Conservation (phyloP, 768 basidiomycete genomes). For the Wakefieldia striispora region DNA sequence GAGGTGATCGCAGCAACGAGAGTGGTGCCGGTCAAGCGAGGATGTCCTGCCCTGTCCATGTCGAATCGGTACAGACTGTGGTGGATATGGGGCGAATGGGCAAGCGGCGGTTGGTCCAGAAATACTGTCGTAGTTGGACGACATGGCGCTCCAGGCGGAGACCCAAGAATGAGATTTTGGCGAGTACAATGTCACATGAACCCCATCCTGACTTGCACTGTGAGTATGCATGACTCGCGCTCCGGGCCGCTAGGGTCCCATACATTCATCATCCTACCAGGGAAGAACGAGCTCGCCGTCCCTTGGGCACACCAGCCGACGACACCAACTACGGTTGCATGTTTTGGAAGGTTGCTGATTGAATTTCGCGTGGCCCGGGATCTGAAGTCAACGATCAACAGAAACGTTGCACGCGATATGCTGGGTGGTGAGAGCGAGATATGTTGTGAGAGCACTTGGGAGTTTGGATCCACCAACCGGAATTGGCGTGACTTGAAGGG, state of each 20-base stretch:
- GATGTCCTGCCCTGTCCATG: constrained; percentile 13
- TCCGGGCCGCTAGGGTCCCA: background rate
- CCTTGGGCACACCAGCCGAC: background rate
- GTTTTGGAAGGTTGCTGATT: too few species aligned
- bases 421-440: background rate
- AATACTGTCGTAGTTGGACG: background rate
- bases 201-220: background rate
- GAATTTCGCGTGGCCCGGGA: too few species aligned
- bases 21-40: constrained; percentile 4
- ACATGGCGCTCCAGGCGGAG: background rate
- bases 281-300: background rate
- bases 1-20: constrained; percentile 16
- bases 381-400: too few species aligned
- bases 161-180: background rate
- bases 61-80: too few species aligned
- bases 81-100: too few species aligned
- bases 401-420: too few species aligned
- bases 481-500: too few species aligned
- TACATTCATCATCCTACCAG: background rate
- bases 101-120: background rate
- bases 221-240: background rate
- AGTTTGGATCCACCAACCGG: too few species aligned
- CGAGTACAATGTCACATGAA: constrained; percentile 4
- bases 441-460: too few species aligned
- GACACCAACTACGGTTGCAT: background rate